Evolutionary conservation across 805 yeast species (phyloP).

Genomic region (Lipomyces yamanashiensis): DNA sequence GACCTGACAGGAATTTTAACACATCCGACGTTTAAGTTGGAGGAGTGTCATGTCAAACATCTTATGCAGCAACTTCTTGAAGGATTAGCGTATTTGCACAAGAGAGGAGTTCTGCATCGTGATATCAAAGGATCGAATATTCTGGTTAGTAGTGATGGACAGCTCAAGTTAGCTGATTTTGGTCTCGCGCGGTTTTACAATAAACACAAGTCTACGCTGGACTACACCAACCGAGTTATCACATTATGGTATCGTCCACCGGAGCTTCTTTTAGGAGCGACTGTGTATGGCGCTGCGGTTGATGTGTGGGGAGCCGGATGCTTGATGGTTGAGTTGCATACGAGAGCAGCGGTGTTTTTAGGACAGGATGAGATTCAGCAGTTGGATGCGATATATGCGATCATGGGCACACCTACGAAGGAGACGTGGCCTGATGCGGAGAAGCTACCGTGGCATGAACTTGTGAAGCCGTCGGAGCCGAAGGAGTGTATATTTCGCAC

Average conservation of each 20-base stretch:
- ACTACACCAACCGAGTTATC: constrained; percentile 92
- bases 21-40: constrained; percentile 68
- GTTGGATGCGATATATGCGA: constrained; percentile 70
- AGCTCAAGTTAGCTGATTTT: constrained; percentile 90
- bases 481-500: constrained; percentile 48
- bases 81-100: constrained; percentile 84
- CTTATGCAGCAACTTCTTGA: constrained; percentile 74
- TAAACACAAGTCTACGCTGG: constrained; percentile 54
- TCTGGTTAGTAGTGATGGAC: constrained; percentile 73
- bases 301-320: constrained; percentile 99
- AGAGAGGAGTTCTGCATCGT: constrained; percentile 67
- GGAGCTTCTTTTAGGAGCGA: constrained; percentile 85
- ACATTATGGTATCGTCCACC: constrained; percentile 99
- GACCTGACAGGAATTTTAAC: constrained; percentile 87
- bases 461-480: constrained; percentile 63
- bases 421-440: constrained; percentile 79
- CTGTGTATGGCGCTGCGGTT: constrained; percentile 86
- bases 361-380: constrained; percentile 90
- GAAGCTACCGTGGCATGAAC: constrained; percentile 88
- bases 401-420: constrained; percentile 84
- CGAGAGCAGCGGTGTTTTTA: constrained; percentile 76
- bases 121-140: constrained; percentile 98
- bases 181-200: constrained; percentile 72
- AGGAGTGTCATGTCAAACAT: constrained; percentile 78
- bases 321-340: constrained; percentile 78